phyloP scores from a whole-genome alignment of 441 rosid genomes.

The Adansonia grandidieri region DNA sequence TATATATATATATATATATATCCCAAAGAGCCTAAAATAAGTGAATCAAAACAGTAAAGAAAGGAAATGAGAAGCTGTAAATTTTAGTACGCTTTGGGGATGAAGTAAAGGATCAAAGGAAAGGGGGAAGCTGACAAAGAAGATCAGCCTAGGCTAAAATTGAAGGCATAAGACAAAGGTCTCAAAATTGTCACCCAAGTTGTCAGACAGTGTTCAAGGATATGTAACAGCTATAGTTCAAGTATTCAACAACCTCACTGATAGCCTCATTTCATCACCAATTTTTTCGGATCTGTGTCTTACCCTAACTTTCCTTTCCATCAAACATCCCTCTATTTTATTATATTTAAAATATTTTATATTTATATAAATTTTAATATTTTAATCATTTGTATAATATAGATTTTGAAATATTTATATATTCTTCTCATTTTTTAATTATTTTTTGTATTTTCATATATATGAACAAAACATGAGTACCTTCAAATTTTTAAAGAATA shows the following conservation, averaged over 20 bases:
- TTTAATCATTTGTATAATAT: too few relatives aligned
- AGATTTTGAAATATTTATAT: too few relatives aligned
- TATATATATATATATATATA: too few relatives aligned
- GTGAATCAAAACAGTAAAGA: not conserved
- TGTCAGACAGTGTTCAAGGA: constrained; percentile 17
- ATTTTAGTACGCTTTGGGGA: not conserved
- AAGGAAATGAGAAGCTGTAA: not conserved
- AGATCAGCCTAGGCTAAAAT: not conserved
- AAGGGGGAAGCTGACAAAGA: constrained; percentile 13
- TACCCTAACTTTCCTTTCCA: too few relatives aligned
- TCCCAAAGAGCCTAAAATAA: not conserved
- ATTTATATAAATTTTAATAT: too few relatives aligned
- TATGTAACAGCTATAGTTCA: not conserved
- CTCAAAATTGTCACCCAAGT: constrained; percentile 26
- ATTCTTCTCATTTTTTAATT: too few relatives aligned
- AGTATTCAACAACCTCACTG: not conserved
- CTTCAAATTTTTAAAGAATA: too few relatives aligned
- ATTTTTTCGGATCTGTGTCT: too few relatives aligned
- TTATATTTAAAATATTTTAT: too few relatives aligned
- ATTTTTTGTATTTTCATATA: too few relatives aligned
- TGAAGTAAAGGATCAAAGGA: not conserved
- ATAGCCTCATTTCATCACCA: not conserved
- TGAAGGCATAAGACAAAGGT: constrained; percentile 13
- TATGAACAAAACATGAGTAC: too few relatives aligned
- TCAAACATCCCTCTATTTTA: too few relatives aligned